phyloP scores from a whole-genome alignment of 257 asterid genomes.

The Gentiana macrophylla region DNA sequence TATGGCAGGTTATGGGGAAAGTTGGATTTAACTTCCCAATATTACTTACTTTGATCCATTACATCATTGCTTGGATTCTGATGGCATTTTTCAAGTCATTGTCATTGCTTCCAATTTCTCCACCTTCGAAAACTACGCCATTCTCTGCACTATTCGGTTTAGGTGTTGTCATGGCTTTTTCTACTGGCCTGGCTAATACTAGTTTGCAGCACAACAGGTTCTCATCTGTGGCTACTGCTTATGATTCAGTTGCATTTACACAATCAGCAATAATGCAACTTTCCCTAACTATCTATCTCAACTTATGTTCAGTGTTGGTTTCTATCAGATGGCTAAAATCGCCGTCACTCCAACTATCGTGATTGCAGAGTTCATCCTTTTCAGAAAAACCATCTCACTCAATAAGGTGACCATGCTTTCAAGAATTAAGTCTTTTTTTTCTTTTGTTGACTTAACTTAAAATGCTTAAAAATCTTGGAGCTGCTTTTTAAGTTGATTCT shows the following conservation, averaged over 20 bases:
- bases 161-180: slow-evolving; percentile 94
- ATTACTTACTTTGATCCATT: slow-evolving; percentile 84
- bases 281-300: not conserved
- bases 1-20: slow-evolving; percentile 68
- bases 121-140: slow-evolving; percentile 69
- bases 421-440: no score
- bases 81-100: slow-evolving; percentile 72
- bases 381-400: slow-evolving; percentile 50
- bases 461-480: not conserved
- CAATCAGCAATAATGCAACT: not conserved
- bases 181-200: slow-evolving; percentile 97
- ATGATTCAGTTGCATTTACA: slow-evolving; percentile 2
- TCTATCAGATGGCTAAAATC: slow-evolving; percentile 97
- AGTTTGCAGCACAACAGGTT: slow-evolving; percentile 94
- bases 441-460: no score
- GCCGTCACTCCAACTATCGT: slow-evolving; percentile 94
- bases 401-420: slow-evolving; percentile 37
- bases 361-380: slow-evolving; percentile 63
- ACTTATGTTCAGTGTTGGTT: slow-evolving; percentile 60
- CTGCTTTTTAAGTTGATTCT: not conserved
- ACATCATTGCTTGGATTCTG: slow-evolving; percentile 73
- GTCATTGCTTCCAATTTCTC: slow-evolving; percentile 66
- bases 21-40: slow-evolving; percentile 89
- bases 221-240: no score
- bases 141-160: slow-evolving; percentile 65